Evolutionary conservation across 164 flowering plant genomes (phyloP), one percentile per base, ranked within the genome.

Genomic region (Macadamia tetraphylla): DNA sequence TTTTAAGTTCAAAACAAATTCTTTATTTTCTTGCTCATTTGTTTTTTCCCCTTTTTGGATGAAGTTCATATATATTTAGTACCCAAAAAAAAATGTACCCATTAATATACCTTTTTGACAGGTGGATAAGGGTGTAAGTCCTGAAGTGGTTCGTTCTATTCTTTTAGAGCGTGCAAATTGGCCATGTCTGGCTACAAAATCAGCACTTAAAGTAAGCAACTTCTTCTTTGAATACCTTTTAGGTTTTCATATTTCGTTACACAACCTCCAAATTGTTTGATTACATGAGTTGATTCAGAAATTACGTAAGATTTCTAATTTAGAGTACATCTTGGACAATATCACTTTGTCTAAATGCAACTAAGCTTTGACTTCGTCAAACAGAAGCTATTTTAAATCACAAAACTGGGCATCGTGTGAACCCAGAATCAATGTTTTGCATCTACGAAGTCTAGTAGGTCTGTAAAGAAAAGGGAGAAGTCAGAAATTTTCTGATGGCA

Each of bases 111-210:
- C 60, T 53, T 51, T 67, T 58, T 71, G 66, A 70, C 85, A 94
- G 98, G 84, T 94, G 67, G 98, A 91, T 63, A 85, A 77, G 79
- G 97, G 90, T 63, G 80, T 90, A 69, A 90, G 83, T 76, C 78
- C 94, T 68, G 97, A 91, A 78, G 81, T 91, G 12, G 97, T 94
- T 64, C 91, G 92, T 63, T 80, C 96, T 49, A 73, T 87, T 68
- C 93, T 94, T 18, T 69, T 79, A 66, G 98, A 94, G 76, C 96
- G 98, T 80, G 90, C 88, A 76, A 87, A 86, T 77, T 76, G 77
- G 74, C 98, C 98, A 67, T 81, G 79, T 72, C 77, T 90, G 67
- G 97, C 98, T 63, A 80, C 95, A 65, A 86, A 85, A 71, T 81
- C 98, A 15, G 94, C 90, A 14, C 40, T 80, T 44, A 87, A 85